phyloP scores from a whole-genome alignment of 2,329 filamentous ascomycete species.

The Diplodia sapinea region DNA sequence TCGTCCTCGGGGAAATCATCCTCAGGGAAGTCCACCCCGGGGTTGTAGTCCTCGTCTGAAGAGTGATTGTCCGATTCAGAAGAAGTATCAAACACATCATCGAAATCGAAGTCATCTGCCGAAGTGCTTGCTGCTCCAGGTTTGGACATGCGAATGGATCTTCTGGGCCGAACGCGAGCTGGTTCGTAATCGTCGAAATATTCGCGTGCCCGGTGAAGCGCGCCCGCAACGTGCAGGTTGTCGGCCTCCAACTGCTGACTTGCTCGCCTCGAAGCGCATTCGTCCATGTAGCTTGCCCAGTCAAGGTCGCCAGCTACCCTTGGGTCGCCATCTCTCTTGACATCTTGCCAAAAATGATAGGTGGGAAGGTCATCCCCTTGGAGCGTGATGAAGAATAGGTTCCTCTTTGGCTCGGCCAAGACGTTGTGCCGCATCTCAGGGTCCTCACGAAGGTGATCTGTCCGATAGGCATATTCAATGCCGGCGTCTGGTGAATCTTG shows the following conservation, averaged over 20 bases:
- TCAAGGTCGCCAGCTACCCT: background rate
- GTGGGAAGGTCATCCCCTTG: constrained; percentile 9
- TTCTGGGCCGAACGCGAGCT: background rate
- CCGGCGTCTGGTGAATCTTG: background rate
- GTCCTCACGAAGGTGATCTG: background rate
- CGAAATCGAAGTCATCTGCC: background rate
- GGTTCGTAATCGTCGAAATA: background rate
- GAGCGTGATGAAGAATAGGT: constrained; percentile 25
- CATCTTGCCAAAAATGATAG: constrained; percentile 29
- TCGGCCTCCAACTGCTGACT: background rate
- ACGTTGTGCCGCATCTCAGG: background rate
- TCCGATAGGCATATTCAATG: constrained; percentile 10
- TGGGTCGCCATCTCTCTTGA: background rate
- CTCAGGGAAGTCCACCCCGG: no score
- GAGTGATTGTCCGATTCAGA: background rate
- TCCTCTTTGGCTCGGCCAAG: background rate
- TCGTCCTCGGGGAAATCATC: no score
- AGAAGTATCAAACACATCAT: background rate
- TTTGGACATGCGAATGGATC: background rate
- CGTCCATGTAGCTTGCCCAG: constrained; percentile 1
- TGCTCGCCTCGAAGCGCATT: background rate
- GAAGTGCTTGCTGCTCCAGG: background rate
- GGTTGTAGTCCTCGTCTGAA: background rate
- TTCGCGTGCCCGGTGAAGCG: background rate
- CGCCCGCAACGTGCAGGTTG: background rate